A percentile compares a stretch with the other conserved stretches of the same genome.
These are phyloP conservation scores for Bimuria novae-zelandiae DNA, from an alignment of 2,329 filamentous ascomycete genomes.

Conservation along the genomic window DNA sequence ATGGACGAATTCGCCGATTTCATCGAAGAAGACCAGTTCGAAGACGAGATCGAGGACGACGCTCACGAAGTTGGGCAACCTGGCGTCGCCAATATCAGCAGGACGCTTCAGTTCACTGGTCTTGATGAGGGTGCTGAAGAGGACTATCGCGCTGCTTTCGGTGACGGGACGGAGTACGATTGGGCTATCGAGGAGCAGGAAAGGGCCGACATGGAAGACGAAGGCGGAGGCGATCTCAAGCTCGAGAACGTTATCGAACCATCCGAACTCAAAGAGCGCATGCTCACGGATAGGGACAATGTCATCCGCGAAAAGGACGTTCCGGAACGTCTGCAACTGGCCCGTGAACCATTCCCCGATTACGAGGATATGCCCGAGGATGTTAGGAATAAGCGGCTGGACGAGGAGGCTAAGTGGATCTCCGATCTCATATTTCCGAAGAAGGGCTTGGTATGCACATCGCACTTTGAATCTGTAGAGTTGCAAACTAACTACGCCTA, in stretches of 20 bases:
- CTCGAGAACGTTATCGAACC: constrained; percentile 98
- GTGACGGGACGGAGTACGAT: constrained; percentile 92
- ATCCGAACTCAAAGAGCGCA: constrained; percentile 88
- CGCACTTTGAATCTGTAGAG: background rate
- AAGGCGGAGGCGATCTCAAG: constrained; percentile 81
- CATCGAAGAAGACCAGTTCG: constrained; percentile 88
- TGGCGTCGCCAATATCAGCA: constrained; percentile 68
- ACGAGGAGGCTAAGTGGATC: constrained; percentile 91
- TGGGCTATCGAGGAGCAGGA: constrained; percentile 92
- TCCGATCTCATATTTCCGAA: constrained; percentile 87
- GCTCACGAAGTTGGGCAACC: constrained; percentile 81
- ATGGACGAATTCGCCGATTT: constrained; percentile 66
- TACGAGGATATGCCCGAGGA: constrained; percentile 78
- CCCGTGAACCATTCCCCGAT: constrained; percentile 85
- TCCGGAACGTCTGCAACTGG: constrained; percentile 91
- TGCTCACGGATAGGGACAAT: constrained; percentile 95
- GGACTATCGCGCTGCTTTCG: constrained; percentile 95
- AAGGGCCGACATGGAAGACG: constrained; percentile 75
- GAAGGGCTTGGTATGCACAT: constrained; percentile 63
- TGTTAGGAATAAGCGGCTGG: constrained; percentile 64
- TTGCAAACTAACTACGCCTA: background rate
- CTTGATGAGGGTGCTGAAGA: constrained; percentile 91
- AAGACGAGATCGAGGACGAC: constrained; percentile 89
- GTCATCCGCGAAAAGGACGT: constrained; percentile 85
- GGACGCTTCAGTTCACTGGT: constrained; percentile 78